Evolutionary conservation across 257 asterid genomes (phyloP), one percentile per base, ranked within the genome.

Genomic region (Nicotiana paniculata): DNA sequence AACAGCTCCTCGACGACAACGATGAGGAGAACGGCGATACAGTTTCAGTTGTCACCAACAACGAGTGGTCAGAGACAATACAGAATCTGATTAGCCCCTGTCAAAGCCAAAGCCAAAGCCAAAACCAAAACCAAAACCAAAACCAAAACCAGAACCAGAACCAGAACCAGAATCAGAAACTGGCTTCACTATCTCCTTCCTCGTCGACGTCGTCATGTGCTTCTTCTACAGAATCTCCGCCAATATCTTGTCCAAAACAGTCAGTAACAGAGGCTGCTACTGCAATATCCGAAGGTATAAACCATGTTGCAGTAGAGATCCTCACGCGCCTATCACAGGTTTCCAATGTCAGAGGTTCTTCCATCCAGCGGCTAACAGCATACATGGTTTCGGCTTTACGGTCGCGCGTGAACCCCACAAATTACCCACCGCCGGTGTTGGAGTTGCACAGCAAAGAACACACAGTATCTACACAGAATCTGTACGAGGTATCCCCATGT

Each of bases 271-370:
- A 93, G 24, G 93, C 90, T 6, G 96, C 97, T 0, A 79, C 84
- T 15, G 93, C 91, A 1, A 86, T 94, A 8, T 84, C 91, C 5
- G 98, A 94, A 32, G 92, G 92, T 0, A 91, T 88, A 80, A 77
- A 85, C n/a, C 93, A 93, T 18, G 87, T 76, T 0, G 97, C 97
- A 0, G 43, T 59, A 0, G 97, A 94, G 54, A 85, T 90, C 54
- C 92, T 94, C 97, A 93, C 96, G 95, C 97, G 96, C 93, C 92
- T 95, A 46, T 83, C 84, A 58, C 93, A 87, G 70, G 79, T 87
- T 55, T 89, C 89, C n/a, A 92, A 92, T 86, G 63, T 81, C 11
- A 84, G 70, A 10, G 98, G 97, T 2, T 89, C 86, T 72, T 79
- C 97, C 0, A 95, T 90, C 55, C 97, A 95, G 88, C 84, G 92